Evolutionary conservation across 257 asterid genomes (phyloP), one percentile per base, ranked within the genome.

Genomic region (Plantago major): DNA sequence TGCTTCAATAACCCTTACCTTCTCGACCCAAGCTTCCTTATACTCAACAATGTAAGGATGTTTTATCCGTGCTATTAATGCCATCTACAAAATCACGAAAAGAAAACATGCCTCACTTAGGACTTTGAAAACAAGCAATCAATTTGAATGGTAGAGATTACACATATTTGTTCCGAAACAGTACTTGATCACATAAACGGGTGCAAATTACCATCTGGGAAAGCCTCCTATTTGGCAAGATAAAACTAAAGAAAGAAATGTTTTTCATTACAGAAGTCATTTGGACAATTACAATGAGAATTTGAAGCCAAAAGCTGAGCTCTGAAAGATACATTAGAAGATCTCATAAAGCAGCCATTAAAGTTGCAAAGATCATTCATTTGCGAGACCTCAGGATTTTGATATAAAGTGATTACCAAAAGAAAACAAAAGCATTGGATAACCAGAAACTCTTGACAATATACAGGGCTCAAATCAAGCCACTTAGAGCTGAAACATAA

Each of bases 1-100:
- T 68, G 30, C n/a, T 33, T 49, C 59, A 2, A 40, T 68, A 45
- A 7, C 22, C 66, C 74, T 75, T 65, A 92, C 99, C 99, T 93
- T 93, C 80, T 93, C 99, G 40, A 93, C 99, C 99, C 99, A 93
- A 51, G 99, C 99, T 81, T 93, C 99, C 81, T 93, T 93, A 73
- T 69, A 93, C 75, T 89, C 97, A 64, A 93, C 97, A 47, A 87
- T 89, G 80, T 87, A 93, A 0, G 94, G 99, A 58, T 93, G 99
- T 61, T 81, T 86, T 77, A 93, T 78, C 58, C 96, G 80, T 26
- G 97, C 95, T 17, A 93, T 93, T 65, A 93, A 79, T 11, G 99
- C 97, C 99, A 89, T 93, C 99, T 93, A 76, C 78, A 74, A 11
- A 71, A 60, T 64, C 69, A 70, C 68, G 67, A 47, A 64, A 54